These are phyloP conservation scores for Carnegiea gigantea DNA, from an alignment of 179 eudicot species.

Conservation along the genomic window DNA sequence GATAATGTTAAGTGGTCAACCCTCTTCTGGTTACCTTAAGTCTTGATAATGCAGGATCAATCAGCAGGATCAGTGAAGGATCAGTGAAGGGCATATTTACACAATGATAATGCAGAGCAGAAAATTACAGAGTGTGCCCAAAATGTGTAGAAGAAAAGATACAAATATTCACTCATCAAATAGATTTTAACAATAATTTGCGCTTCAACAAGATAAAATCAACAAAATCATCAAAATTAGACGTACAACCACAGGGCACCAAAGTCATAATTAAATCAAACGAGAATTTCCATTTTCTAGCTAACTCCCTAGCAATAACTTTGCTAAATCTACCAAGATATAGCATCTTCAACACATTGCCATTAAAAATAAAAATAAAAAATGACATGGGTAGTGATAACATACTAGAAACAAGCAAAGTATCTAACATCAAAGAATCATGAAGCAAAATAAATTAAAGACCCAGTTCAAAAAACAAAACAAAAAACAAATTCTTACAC, in stretches of 20 bases:
- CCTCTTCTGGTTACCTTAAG: too few species aligned
- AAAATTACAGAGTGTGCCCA: too few species aligned
- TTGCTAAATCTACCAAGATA: background rate
- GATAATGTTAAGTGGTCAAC: too few species aligned
- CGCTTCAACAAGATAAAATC: background rate
- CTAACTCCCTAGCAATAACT: background rate
- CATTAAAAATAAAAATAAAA: background rate
- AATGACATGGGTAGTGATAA: background rate
- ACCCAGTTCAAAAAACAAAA: background rate
- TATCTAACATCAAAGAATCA: background rate
- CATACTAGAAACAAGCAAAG: background rate
- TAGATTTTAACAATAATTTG: background rate
- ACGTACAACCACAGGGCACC: background rate
- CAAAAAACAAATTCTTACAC: too few species aligned
- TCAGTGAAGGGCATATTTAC: too few species aligned
- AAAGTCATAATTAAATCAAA: background rate
- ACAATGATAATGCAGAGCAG: too few species aligned
- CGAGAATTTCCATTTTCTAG: background rate
- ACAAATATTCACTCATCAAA: background rate
- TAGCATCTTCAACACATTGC: background rate
- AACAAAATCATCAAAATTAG: background rate
- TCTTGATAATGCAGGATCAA: too few species aligned
- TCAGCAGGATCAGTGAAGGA: too few species aligned
- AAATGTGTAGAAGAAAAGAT: too few species aligned
- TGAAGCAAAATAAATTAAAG: slow-evolving; percentile 12